Evolutionary conservation across 331 rosid species (phyloP).

Genomic region (Acacia concinna): DNA sequence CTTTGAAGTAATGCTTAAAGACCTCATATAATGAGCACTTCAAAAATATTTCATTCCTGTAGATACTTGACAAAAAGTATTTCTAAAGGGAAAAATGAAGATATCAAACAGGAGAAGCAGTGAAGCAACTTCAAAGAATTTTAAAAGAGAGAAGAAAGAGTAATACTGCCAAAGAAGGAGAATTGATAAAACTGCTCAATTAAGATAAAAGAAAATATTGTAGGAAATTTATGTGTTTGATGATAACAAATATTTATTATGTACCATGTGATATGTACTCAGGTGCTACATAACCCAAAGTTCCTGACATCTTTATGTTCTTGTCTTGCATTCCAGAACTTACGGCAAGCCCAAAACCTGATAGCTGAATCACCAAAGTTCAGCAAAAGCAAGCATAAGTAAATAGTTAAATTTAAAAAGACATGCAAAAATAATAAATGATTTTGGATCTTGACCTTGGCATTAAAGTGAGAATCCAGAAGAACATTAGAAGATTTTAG

Average conservation of each 20-base stretch:
- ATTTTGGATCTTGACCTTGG: conserved; percentile 66
- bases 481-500: conserved; percentile 79
- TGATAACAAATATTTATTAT: conserved; percentile 6
- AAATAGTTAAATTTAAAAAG: not conserved
- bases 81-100: not conserved
- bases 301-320: conserved; percentile 69
- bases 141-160: not conserved
- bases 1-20: not conserved
- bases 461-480: conserved; percentile 75
- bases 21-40: not conserved
- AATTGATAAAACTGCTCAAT: conserved; percentile 16
- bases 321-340: conserved; percentile 66
- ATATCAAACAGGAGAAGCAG: conserved; percentile 16
- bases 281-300: conserved; percentile 74
- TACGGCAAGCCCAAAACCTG: conserved; percentile 77
- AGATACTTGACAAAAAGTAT: not conserved
- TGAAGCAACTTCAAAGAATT: conserved; percentile 10
- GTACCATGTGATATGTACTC: conserved; percentile 85
- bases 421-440: conserved; percentile 5
- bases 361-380: conserved; percentile 68
- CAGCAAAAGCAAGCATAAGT: conserved; percentile 22
- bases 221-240: not conserved
- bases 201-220: conserved; percentile 18
- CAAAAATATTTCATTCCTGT: not conserved
- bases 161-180: conserved; percentile 22